Conservation (phyloP, 306 rosid species). For the Cucurbita moschata region DNA sequence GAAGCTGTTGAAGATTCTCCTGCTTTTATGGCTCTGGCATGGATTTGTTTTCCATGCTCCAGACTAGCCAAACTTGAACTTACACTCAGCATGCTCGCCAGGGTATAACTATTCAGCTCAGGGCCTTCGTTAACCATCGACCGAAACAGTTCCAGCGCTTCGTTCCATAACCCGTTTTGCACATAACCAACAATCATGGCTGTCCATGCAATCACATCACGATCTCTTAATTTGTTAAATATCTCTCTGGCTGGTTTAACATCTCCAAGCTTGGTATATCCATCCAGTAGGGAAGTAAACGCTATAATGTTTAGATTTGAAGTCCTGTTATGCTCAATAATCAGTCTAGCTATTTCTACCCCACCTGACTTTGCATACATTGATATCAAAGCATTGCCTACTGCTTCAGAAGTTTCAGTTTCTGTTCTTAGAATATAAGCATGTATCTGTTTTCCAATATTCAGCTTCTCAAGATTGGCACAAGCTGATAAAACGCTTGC, state of each 20-base stretch:
- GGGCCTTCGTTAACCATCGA: slow-evolving; percentile 55
- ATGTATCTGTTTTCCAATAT: slow-evolving; percentile 64
- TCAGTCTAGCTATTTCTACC: slow-evolving; percentile 36
- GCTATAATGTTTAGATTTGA: slow-evolving; percentile 52
- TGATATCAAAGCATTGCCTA: slow-evolving; percentile 51
- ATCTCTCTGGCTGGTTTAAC: slow-evolving; percentile 60
- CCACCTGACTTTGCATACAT: slow-evolving; percentile 77
- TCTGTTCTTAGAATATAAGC: slow-evolving; percentile 35
- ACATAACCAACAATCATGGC: slow-evolving; percentile 82
- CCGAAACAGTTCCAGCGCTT: slow-evolving; percentile 57
- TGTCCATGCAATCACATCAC: slow-evolving; percentile 78
- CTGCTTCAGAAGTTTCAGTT: slow-evolving; percentile 29
- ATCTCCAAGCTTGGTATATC: slow-evolving; percentile 68
- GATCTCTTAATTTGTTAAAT: slow-evolving; percentile 45
- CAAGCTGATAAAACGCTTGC: slow-evolving; percentile 70
- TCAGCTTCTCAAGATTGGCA: slow-evolving; percentile 52
- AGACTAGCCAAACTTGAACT: slow-evolving; percentile 57
- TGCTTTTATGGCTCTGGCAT: slow-evolving; percentile 47
- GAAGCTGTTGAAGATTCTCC: slow-evolving; percentile 51
- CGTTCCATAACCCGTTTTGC: slow-evolving; percentile 47
- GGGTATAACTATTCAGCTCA: slow-evolving; percentile 58
- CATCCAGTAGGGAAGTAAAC: slow-evolving; percentile 71
- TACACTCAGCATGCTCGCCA: slow-evolving; percentile 62
- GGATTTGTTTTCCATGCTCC: slow-evolving; percentile 78
- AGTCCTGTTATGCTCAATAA: slow-evolving; percentile 29